Conservation (phyloP, 2,329 filamentous ascomycete genomes). For the Nemania sp. region DNA sequence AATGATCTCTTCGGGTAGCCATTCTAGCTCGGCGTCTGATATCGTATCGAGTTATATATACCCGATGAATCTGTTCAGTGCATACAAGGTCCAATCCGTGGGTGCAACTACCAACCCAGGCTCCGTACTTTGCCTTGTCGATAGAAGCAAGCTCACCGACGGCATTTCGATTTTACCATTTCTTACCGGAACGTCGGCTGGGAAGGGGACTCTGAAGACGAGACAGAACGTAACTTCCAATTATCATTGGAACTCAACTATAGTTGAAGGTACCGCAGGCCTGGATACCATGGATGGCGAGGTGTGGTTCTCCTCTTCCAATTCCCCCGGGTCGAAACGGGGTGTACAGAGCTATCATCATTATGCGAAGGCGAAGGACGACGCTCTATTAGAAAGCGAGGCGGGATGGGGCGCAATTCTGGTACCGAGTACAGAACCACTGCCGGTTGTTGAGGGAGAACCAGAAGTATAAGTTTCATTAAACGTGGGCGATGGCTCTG, state of each 20-base stretch:
- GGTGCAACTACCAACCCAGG: constrained; percentile 48
- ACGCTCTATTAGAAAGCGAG: constrained; percentile 41
- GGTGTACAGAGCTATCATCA: constrained; percentile 43
- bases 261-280: constrained; percentile 48
- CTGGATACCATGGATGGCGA: constrained; percentile 47
- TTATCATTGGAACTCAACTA: constrained; percentile 51
- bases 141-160: constrained; percentile 47
- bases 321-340: constrained; percentile 30
- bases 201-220: constrained; percentile 41
- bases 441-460: constrained; percentile 41
- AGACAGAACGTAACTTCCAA: constrained; percentile 50
- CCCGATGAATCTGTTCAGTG: constrained; percentile 51
- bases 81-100: constrained; percentile 47
- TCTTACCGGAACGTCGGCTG: constrained; percentile 42
- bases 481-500: background rate
- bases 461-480: constrained; percentile 33
- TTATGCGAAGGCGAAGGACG: constrained; percentile 46
- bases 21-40: constrained; percentile 42
- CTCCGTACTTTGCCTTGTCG: constrained; percentile 49
- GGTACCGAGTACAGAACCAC: constrained; percentile 42
- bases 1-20: constrained; percentile 47
- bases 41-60: constrained; percentile 47
- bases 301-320: constrained; percentile 48
- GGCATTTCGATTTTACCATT: constrained; percentile 44
- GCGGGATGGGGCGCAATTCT: constrained; percentile 41